phyloP scores from a whole-genome alignment of 805 yeast species.

The Ogataea pignaliae region DNA sequence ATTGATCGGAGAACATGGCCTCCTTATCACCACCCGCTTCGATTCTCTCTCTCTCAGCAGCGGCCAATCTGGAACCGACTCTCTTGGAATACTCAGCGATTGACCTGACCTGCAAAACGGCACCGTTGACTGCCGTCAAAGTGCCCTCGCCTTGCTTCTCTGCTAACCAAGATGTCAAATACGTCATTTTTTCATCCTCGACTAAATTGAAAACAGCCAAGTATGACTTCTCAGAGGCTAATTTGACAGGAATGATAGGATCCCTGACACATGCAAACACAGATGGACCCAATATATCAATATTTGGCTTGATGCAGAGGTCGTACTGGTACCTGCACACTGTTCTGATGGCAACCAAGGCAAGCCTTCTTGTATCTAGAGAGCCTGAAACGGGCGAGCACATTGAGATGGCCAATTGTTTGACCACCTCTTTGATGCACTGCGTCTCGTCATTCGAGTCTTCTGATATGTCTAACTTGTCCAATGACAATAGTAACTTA shows the following conservation, averaged over 20 bases:
- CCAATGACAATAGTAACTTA: slow-evolving; percentile 59
- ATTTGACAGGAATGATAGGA: slow-evolving; percentile 81
- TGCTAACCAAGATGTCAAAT: slow-evolving; percentile 64
- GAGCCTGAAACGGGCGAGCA: slow-evolving; percentile 58
- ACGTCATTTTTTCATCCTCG: slow-evolving; percentile 51
- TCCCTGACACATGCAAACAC: slow-evolving; percentile 84
- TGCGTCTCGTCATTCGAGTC: slow-evolving; percentile 23
- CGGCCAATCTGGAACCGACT: slow-evolving; percentile 83
- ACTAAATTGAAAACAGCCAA: slow-evolving; percentile 67
- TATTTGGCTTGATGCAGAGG: slow-evolving; percentile 45
- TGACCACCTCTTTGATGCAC: slow-evolving; percentile 40
- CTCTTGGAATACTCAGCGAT: slow-evolving; percentile 85
- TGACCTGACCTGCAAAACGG: slow-evolving; percentile 58
- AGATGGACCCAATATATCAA: slow-evolving; percentile 59
- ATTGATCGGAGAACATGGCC: slow-evolving; percentile 75
- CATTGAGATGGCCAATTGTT: slow-evolving; percentile 45
- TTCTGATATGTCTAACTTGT: slow-evolving; percentile 32
- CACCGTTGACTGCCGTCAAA: slow-evolving; percentile 41
- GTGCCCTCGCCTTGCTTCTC: slow-evolving; percentile 33
- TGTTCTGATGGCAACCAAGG: slow-evolving; percentile 74
- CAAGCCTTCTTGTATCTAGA: slow-evolving; percentile 71
- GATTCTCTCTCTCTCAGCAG: slow-evolving; percentile 81
- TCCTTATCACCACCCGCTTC: slow-evolving; percentile 89
- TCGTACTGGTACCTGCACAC: slow-evolving; percentile 59
- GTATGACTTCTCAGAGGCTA: slow-evolving; percentile 91